Percentiles rank a stretch among this genome's conserved stretches.
These are phyloP conservation scores for Bimuria novae-zelandiae DNA, from an alignment of 2,329 filamentous ascomycete species.

Conservation along the genomic window DNA sequence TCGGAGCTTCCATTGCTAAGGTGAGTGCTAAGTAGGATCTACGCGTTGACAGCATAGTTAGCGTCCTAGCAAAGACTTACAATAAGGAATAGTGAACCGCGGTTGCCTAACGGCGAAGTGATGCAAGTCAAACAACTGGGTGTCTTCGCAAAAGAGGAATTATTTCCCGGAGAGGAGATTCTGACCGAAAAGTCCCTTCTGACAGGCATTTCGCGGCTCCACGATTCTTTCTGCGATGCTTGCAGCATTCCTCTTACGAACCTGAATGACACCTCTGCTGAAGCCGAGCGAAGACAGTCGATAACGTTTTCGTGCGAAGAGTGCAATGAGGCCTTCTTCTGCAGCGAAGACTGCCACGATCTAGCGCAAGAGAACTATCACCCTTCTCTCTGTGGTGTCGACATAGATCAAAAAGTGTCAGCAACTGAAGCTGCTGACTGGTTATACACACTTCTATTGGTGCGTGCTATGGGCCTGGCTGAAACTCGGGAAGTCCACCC, in stretches of 20 bases:
- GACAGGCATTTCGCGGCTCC: constrained; percentile 85
- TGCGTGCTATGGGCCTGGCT: constrained; percentile 64
- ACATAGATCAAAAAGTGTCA: constrained; percentile 62
- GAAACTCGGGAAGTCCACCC: constrained; percentile 63
- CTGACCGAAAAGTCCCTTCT: constrained; percentile 83
- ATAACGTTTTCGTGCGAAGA: constrained; percentile 55
- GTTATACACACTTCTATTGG: constrained; percentile 63
- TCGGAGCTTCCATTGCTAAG: constrained; percentile 73
- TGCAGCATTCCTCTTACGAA: constrained; percentile 74
- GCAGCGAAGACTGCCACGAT: constrained; percentile 60
- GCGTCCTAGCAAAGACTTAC: neutral
- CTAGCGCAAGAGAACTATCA: constrained; percentile 63
- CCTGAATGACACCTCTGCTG: constrained; percentile 10
- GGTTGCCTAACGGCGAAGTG: constrained; percentile 56
- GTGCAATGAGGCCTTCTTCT: constrained; percentile 65
- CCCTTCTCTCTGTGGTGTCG: constrained; percentile 60
- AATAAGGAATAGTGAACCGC: constrained; percentile 10
- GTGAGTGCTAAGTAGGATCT: neutral
- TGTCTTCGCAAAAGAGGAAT: constrained; percentile 83
- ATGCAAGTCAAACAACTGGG: constrained; percentile 77
- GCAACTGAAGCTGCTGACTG: constrained; percentile 63
- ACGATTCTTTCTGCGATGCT: constrained; percentile 86
- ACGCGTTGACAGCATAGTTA: neutral
- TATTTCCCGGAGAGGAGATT: constrained; percentile 74
- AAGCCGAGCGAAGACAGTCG: constrained; percentile 6